Evolutionary conservation across 768 basidiomycete species (phyloP).

Genomic region (Leccinum sublutescens): DNA sequence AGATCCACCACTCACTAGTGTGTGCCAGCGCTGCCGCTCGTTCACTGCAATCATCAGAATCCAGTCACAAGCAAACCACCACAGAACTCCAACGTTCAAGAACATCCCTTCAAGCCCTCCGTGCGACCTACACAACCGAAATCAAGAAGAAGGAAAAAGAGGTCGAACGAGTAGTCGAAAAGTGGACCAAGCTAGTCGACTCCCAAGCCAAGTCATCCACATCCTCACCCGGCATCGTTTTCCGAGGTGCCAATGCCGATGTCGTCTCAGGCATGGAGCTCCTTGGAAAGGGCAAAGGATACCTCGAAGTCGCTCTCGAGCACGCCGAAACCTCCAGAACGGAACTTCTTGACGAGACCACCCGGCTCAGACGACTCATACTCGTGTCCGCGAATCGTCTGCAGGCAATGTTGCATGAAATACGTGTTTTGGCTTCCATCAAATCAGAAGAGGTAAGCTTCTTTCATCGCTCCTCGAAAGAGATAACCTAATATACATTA

Average conservation of each 20-base stretch:
- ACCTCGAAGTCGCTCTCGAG: constrained; percentile 66
- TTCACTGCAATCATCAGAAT: constrained; percentile 56
- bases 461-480: constrained; percentile 1
- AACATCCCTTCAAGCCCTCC: constrained; percentile 62
- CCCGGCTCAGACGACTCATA: constrained; percentile 56
- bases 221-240: constrained; percentile 46
- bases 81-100: constrained; percentile 73
- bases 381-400: constrained; percentile 65
- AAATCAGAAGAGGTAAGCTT: constrained; percentile 48
- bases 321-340: constrained; percentile 68
- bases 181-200: constrained; percentile 71
- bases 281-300: constrained; percentile 50
- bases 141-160: constrained; percentile 83
- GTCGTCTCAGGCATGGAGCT: constrained; percentile 45
- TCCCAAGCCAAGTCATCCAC: constrained; percentile 57
- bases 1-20: constrained; percentile 6
- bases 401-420: constrained; percentile 52
- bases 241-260: constrained; percentile 52
- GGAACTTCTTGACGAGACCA: constrained; percentile 64
- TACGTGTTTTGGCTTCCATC: constrained; percentile 39
- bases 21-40: constrained; percentile 48
- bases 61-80: constrained; percentile 66
- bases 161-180: constrained; percentile 68
- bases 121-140: constrained; percentile 67
- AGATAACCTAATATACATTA: constrained; percentile 24